These are phyloP conservation scores for Domatiomyces globalis DNA, from an alignment of 2,329 filamentous ascomycete species.

Conservation along the genomic window DNA sequence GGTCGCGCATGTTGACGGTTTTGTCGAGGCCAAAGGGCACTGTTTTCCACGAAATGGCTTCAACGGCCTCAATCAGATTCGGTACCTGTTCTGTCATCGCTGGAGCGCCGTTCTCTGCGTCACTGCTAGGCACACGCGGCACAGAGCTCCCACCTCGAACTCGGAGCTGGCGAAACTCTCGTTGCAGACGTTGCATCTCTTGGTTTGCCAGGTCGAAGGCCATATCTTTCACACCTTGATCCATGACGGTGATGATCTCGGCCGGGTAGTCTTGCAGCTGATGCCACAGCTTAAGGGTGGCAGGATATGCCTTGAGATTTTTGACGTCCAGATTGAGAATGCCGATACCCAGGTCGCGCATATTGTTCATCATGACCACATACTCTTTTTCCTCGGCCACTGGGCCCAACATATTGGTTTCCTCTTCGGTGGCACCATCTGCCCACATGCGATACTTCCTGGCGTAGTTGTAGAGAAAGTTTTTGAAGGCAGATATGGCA, in stretches of 20 bases:
- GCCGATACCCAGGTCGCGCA: slow-evolving; percentile 73
- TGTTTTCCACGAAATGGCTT: slow-evolving; percentile 67
- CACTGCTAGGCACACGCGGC: slow-evolving; percentile 65
- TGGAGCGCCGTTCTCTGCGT: slow-evolving; percentile 51
- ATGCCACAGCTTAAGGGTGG: slow-evolving; percentile 87
- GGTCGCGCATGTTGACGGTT: slow-evolving; percentile 78
- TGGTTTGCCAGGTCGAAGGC: slow-evolving; percentile 80
- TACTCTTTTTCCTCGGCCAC: slow-evolving; percentile 70
- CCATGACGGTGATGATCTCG: slow-evolving; percentile 93
- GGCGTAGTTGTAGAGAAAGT: slow-evolving; percentile 83
- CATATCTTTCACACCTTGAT: slow-evolving; percentile 81
- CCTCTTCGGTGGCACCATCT: slow-evolving; percentile 66
- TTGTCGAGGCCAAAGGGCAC: slow-evolving; percentile 78
- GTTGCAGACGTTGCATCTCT: slow-evolving; percentile 56
- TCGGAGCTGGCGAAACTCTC: slow-evolving; percentile 36
- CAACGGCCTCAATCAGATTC: slow-evolving; percentile 62
- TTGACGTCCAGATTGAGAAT: slow-evolving; percentile 77
- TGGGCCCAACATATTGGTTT: slow-evolving; percentile 52
- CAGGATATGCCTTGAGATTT: slow-evolving; percentile 83
- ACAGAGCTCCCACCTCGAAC: slow-evolving; percentile 53
- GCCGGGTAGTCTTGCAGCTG: slow-evolving; percentile 88
- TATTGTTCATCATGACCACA: slow-evolving; percentile 69
- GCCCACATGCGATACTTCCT: slow-evolving; percentile 87
- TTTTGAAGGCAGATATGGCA: slow-evolving; percentile 73
- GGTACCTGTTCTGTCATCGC: slow-evolving; percentile 37